Base-by-base conservation (phyloP, 805 yeast genomes). In the Tetrapisispora taiwanensis region DNA sequence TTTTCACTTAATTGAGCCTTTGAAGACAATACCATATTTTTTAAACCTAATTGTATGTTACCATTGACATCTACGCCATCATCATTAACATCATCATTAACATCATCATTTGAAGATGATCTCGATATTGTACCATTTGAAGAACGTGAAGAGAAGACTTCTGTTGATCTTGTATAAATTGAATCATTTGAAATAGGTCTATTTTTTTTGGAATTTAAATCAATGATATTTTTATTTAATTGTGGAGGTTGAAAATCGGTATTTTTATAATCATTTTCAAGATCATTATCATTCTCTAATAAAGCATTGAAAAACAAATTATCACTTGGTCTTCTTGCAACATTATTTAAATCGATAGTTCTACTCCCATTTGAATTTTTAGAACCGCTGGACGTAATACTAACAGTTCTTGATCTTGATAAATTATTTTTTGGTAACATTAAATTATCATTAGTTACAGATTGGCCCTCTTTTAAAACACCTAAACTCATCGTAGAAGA, bases 311-410 rank as follows among this genome's bases (percentile, higher is more conserved):
- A 39, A 34, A 59, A 40, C 27, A 60, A 39, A 46, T 60, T 62
- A 35, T 62, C 64, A 41, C 64, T 59, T 6, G 66, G 66, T 38
- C 65, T 52, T 30, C 66, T 52, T 7, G 55, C 59, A 28, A 55
- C 48, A 27, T 17, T 26, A 7, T 60, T 62, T 20, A 59, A 43
- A 7, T 59, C 62, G 5, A 54, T 45, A 30, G 55, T 54, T 34
- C 53, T 55, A 43, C 52, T 49, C 15, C 30, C 37, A 22, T 22
- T 41, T 14, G 33, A 28, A 30, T 7, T 30, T 15, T 19, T 41
- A 2, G 36, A 26, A 15, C 28, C 34, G 7, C 19, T 33, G 15
- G 38, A 33, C 7, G 28, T 7, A 7, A 17, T 7, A 26, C 42
- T 39, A 3, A 22, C 17, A 18, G 42, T 24, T 18, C 36, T 39